A percentile compares a stretch with the other conserved stretches of the same genome.
Conservation (phyloP, 1,139 yeast species). For the Yamadazyma sp. region DNA sequence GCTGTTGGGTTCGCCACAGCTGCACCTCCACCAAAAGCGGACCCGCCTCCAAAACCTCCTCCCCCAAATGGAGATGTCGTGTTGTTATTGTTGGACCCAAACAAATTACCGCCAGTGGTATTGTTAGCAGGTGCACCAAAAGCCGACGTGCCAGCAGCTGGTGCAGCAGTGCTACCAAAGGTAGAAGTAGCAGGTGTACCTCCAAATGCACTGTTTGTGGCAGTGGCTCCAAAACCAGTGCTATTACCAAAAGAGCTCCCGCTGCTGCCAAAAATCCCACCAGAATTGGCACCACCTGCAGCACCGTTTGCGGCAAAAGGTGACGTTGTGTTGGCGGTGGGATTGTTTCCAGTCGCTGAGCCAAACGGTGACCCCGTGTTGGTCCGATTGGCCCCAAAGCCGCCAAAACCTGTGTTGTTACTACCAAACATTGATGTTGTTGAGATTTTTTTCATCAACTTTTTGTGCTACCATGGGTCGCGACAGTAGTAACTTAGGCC, state of each 20-base stretch:
- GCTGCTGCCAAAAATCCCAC: conserved; percentile 10
- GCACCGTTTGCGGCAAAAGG: conserved; percentile 22
- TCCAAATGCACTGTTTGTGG: conserved; percentile 7
- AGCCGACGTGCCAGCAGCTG: conserved; percentile 25
- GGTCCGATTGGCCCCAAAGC: conserved; percentile 46
- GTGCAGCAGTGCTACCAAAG: background rate
- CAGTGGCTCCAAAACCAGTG: conserved; percentile 22
- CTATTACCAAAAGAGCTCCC: conserved; percentile 2
- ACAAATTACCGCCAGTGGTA: conserved; percentile 16
- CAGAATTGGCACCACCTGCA: conserved; percentile 16
- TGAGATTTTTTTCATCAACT: conserved; percentile 3
- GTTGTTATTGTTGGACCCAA: conserved; percentile 23
- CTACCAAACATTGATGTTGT: conserved; percentile 43
- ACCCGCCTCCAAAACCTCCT: conserved; percentile 22
- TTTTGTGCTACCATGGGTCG: conserved; percentile 1
- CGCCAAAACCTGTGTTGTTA: conserved; percentile 58
- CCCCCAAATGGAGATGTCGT: conserved; percentile 12
- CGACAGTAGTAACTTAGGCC: too few relatives aligned
- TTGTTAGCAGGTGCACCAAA: conserved; percentile 26
- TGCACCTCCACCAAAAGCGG: conserved; percentile 15
- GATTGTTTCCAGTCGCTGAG: conserved; percentile 19
- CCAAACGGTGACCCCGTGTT: conserved; percentile 37
- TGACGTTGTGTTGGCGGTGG: conserved; percentile 15
- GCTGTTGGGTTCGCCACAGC: conserved; percentile 15
- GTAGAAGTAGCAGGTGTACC: background rate